Conservation (phyloP, 345 rosid species). For the Pugionium dolabratum region DNA sequence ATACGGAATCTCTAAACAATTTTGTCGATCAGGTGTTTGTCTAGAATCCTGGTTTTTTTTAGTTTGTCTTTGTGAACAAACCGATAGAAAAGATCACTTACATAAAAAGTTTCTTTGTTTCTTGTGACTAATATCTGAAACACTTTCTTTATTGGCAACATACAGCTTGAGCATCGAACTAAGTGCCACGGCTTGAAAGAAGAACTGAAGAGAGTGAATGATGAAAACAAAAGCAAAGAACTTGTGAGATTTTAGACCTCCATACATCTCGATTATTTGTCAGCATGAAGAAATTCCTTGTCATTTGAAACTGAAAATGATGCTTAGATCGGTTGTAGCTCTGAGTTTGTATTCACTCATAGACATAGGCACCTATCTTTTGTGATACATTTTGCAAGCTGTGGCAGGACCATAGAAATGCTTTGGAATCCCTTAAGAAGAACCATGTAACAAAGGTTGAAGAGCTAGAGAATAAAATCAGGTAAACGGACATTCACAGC, state of each 20-base stretch:
- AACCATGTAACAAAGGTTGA: slow-evolving; percentile 50
- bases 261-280: not conserved
- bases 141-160: slow-evolving; percentile 19
- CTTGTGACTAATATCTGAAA: not conserved
- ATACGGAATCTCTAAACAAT: slow-evolving; percentile 57
- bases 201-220: slow-evolving; percentile 51
- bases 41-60: not conserved
- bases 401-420: slow-evolving; percentile 56
- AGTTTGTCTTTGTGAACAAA: not conserved
- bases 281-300: not conserved
- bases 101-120: not conserved
- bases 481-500: slow-evolving; percentile 41
- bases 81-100: not conserved
- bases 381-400: slow-evolving; percentile 20
- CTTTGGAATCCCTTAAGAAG: slow-evolving; percentile 52
- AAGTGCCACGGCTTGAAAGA: slow-evolving; percentile 62
- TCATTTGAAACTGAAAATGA: slow-evolving; percentile 13
- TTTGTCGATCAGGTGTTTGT: slow-evolving; percentile 62
- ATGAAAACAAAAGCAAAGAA: slow-evolving; percentile 49
- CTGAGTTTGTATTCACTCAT: not conserved
- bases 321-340: not conserved
- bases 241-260: slow-evolving; percentile 40
- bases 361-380: not conserved
- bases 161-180: slow-evolving; percentile 61
- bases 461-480: slow-evolving; percentile 56